These are phyloP conservation scores for Plasmodium gallinaceum DNA, from an alignment of 169 alveolate species.

Conservation along the genomic window DNA sequence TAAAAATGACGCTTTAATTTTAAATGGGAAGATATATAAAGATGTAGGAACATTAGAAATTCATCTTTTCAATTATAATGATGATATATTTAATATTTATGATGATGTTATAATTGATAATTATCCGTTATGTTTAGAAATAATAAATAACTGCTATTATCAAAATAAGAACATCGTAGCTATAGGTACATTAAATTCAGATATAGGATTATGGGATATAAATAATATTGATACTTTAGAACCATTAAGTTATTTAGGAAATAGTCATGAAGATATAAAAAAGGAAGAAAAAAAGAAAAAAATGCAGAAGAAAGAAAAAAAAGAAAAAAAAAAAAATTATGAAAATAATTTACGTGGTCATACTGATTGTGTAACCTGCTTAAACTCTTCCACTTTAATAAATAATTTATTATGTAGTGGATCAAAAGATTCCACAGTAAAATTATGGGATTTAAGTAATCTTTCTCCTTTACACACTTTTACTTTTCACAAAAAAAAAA, in stretches of 20 bases:
- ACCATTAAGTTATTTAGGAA: slow-evolving; percentile 48
- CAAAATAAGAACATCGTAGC: slow-evolving; percentile 32
- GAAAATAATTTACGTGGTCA: slow-evolving; percentile 25
- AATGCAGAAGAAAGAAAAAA: neutral
- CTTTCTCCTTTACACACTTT: slow-evolving; percentile 20
- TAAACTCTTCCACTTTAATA: slow-evolving; percentile 28
- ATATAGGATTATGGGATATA: slow-evolving; percentile 60
- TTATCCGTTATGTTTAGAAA: slow-evolving; percentile 42
- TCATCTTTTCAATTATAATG: slow-evolving; percentile 54
- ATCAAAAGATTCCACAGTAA: slow-evolving; percentile 50
- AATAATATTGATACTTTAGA: slow-evolving; percentile 28
- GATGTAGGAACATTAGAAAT: slow-evolving; percentile 65
- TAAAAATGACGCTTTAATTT: slow-evolving; percentile 23
- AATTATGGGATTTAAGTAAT: slow-evolving; percentile 52
- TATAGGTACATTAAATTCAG: slow-evolving; percentile 33
- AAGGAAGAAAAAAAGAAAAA: neutral
- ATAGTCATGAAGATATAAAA: neutral
- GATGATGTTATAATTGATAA: slow-evolving; percentile 62
- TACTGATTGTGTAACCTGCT: slow-evolving; percentile 47
- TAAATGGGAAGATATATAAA: slow-evolving; percentile 50
- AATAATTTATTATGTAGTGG: slow-evolving; percentile 60
- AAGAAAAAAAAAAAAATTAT: slow-evolving; percentile 2
- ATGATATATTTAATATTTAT: slow-evolving; percentile 46
- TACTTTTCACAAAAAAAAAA: slow-evolving; percentile 35
- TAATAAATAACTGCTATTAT: slow-evolving; percentile 14